Conservation (phyloP, 495 filamentous ascomycete species). For the Penicillium macrosclerotiorum region DNA sequence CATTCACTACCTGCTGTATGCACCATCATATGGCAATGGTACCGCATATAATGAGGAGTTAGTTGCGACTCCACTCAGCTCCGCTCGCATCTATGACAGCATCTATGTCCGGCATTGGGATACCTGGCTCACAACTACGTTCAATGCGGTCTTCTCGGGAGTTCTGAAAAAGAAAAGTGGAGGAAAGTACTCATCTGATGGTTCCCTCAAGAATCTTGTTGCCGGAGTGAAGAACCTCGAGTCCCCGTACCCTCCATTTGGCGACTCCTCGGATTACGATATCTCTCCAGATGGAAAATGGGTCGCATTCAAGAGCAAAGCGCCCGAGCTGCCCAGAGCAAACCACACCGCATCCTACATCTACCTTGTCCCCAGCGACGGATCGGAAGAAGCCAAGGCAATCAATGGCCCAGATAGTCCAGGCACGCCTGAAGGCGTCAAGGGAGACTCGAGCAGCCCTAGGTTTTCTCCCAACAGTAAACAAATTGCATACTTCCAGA, state of each 20-base stretch:
- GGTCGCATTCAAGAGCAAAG: conserved; percentile 45
- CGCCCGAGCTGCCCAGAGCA: conserved; percentile 35
- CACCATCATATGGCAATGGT: conserved; percentile 58
- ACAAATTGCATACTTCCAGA: conserved; percentile 40
- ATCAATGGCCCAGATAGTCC: conserved; percentile 36
- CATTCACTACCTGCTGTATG: conserved; percentile 61
- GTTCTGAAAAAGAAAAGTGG: conserved; percentile 25
- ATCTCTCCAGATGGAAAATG: conserved; percentile 38
- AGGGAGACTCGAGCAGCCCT: conserved; percentile 33
- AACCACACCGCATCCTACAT: conserved; percentile 41
- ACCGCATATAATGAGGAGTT: conserved; percentile 58
- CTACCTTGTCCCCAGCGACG: conserved; percentile 39
- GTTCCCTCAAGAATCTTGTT: conserved; percentile 40
- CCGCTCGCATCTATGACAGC: conserved; percentile 64
- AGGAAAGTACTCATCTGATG: conserved; percentile 16
- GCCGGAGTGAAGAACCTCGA: conserved; percentile 44
- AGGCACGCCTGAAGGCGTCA: conserved; percentile 24
- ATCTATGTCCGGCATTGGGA: conserved; percentile 82
- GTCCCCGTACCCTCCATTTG: conserved; percentile 43
- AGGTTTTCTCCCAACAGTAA: conserved; percentile 39
- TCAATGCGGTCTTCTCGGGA: conserved; percentile 48
- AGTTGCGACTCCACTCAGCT: conserved; percentile 53
- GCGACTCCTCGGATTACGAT: conserved; percentile 40
- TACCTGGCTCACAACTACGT: conserved; percentile 52
- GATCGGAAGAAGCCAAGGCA: conserved; percentile 26